Evolutionary conservation across 345 rosid genomes (phyloP).

Genomic region (Turnera subulata): DNA sequence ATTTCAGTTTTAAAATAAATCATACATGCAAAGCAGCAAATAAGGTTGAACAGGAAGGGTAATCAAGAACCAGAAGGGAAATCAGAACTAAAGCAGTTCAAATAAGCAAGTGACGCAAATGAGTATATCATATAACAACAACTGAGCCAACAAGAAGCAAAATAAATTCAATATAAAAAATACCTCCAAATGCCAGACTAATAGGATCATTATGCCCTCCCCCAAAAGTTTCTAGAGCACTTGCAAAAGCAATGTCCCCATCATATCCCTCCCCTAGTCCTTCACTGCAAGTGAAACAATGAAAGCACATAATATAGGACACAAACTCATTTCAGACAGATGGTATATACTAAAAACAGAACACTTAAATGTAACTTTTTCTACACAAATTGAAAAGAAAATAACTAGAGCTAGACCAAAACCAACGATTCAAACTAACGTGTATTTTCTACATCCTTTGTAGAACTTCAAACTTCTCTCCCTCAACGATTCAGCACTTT

Average conservation of each 20-base stretch:
- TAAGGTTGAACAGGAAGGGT: too few species aligned
- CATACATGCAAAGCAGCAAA: too few species aligned
- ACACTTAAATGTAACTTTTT: not conserved
- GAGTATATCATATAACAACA: not conserved
- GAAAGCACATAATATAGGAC: slow-evolving; percentile 5
- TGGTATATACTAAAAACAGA: not conserved
- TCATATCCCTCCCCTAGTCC: slow-evolving; percentile 98
- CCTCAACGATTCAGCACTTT: slow-evolving; percentile 71
- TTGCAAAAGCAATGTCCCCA: slow-evolving; percentile 93
- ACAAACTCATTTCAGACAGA: slow-evolving; percentile 4
- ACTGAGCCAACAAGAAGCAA: not conserved
- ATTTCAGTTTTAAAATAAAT: not conserved
- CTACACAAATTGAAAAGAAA: not conserved
- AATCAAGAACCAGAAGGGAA: too few species aligned
- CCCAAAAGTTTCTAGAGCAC: slow-evolving; percentile 95
- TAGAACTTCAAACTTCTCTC: slow-evolving; percentile 93
- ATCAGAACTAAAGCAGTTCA: too few species aligned
- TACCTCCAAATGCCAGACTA: slow-evolving; percentile 99
- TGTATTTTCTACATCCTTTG: slow-evolving; percentile 97
- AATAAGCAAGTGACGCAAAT: not conserved
- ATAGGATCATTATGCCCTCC: slow-evolving; percentile 99
- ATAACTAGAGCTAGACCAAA: not conserved
- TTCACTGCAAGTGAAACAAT: slow-evolving; percentile 53
- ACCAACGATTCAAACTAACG: too few species aligned
- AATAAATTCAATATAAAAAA: too few species aligned